phyloP scores from a whole-genome alignment of 768 basidiomycete species.

The Boletus subparvulus region DNA sequence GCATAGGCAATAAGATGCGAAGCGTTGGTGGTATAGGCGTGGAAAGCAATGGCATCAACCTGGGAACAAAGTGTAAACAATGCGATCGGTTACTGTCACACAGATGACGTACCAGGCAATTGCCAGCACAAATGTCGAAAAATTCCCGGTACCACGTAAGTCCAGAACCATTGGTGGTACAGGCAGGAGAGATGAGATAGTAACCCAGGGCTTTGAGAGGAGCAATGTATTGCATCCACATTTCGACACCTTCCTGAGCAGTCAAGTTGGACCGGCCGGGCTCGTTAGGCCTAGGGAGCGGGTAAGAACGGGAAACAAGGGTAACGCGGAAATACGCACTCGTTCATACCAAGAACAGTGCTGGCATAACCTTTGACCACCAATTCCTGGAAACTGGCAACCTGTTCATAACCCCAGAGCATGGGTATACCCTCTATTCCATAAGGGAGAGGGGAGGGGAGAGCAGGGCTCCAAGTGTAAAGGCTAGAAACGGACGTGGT shows the following conservation, averaged over 20 bases:
- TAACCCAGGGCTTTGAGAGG: conserved; percentile 60
- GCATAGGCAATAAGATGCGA: conserved; percentile 53
- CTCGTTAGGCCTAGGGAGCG: conserved; percentile 62
- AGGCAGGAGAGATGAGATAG: conserved; percentile 61
- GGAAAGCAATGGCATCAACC: conserved; percentile 59
- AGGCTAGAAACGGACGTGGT: conserved; percentile 31
- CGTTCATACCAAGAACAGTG: conserved; percentile 64
- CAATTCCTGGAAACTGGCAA: conserved; percentile 41
- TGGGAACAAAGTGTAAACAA: conserved; percentile 24
- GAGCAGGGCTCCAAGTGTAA: conserved; percentile 56
- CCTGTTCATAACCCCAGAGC: conserved; percentile 63
- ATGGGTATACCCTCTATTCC: conserved; percentile 30
- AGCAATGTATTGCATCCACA: conserved; percentile 64
- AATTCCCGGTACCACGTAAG: conserved; percentile 65
- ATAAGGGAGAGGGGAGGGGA: too few relatives aligned
- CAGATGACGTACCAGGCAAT: conserved; percentile 48
- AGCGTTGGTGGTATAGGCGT: conserved; percentile 63
- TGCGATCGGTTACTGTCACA: neutral
- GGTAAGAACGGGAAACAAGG: conserved; percentile 5
- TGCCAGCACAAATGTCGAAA: conserved; percentile 40
- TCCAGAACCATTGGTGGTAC: conserved; percentile 60
- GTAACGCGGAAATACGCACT: conserved; percentile 45
- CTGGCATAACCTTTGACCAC: conserved; percentile 53
- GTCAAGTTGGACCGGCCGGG: conserved; percentile 58
- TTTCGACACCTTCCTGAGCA: conserved; percentile 43